Conservation (phyloP, 768 basidiomycete species). For the Leccinellum albellum region DNA sequence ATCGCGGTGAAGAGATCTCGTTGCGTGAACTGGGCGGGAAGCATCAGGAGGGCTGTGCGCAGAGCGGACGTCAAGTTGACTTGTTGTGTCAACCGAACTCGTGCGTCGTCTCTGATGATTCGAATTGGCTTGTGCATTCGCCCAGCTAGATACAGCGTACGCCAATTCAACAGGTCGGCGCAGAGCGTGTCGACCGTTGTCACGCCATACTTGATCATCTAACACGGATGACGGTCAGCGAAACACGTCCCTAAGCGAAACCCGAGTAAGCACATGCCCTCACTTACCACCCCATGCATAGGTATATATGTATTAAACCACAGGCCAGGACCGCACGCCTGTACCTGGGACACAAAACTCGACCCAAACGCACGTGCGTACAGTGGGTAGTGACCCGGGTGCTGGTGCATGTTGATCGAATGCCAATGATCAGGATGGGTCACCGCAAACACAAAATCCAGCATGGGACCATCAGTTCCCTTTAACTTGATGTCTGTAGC, state of each 20-base stretch:
- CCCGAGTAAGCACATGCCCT: constrained; percentile 1
- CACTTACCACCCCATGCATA: constrained; percentile 77
- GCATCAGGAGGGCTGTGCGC: constrained; percentile 82
- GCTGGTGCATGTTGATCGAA: constrained; percentile 89
- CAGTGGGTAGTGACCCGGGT: constrained; percentile 87
- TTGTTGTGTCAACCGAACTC: constrained; percentile 87
- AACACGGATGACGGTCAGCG: constrained; percentile 3
- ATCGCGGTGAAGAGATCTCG: constrained; percentile 80
- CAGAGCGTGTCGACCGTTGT: constrained; percentile 89
- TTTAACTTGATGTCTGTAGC: constrained; percentile 23
- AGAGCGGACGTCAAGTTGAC: constrained; percentile 91
- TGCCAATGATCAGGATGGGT: constrained; percentile 93
- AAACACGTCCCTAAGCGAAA: too few species aligned
- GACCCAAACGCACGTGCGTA: constrained; percentile 84
- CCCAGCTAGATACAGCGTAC: constrained; percentile 88
- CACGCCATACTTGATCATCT: constrained; percentile 97
- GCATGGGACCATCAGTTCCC: constrained; percentile 61
- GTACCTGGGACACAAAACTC: constrained; percentile 72
- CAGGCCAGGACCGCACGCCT: constrained; percentile 77
- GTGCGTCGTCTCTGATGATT: constrained; percentile 89
- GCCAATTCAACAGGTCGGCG: constrained; percentile 89
- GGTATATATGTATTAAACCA: constrained; percentile 96
- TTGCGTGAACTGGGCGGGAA: constrained; percentile 81
- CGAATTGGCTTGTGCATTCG: constrained; percentile 96
- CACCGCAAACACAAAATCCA: constrained; percentile 96